Conservation (phyloP, 2,329 filamentous ascomycete species). For the Stemphylium lycopersici region DNA sequence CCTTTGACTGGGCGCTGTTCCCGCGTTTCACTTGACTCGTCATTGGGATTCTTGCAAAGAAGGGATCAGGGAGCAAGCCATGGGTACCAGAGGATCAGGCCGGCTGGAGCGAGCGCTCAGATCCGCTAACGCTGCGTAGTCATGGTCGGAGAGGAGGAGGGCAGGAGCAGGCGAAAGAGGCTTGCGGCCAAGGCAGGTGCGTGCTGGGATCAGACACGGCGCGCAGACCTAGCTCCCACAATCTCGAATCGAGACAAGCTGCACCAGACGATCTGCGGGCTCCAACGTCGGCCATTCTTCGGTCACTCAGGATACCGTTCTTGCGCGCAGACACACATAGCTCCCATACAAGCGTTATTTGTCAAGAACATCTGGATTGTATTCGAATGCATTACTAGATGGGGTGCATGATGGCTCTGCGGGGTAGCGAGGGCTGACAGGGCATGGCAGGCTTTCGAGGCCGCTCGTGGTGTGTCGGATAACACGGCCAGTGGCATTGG, state of each 20-base stretch:
- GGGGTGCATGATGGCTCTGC: background rate
- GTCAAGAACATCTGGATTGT: slow-evolving; percentile 22
- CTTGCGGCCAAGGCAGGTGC: slow-evolving; percentile 17
- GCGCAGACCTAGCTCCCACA: slow-evolving; percentile 15
- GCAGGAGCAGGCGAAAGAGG: slow-evolving; percentile 23
- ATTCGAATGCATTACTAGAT: background rate
- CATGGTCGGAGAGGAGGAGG: slow-evolving; percentile 9
- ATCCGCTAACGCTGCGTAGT: slow-evolving; percentile 16
- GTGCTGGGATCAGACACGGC: slow-evolving; percentile 14
- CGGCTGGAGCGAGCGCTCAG: slow-evolving; percentile 11
- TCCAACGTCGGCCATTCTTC: slow-evolving; percentile 40
- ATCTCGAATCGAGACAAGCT: slow-evolving; percentile 26
- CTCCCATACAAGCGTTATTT: slow-evolving; percentile 18
- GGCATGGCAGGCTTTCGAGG: background rate
- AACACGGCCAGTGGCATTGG: slow-evolving; percentile 5
- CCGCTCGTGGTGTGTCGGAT: slow-evolving; percentile 6
- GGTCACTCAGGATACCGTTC: slow-evolving; percentile 26
- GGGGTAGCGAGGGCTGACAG: slow-evolving; percentile 1
- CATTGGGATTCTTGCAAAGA: slow-evolving; percentile 7
- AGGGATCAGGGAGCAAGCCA: slow-evolving; percentile 9
- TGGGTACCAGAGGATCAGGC: slow-evolving; percentile 14
- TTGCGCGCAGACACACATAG: slow-evolving; percentile 9
- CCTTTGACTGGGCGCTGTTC: background rate
- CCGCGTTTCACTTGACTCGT: slow-evolving; percentile 9
- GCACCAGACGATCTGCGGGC: slow-evolving; percentile 24